Base-by-base conservation (phyloP, 768 basidiomycete genomes). In the Serendipita vermifera region DNA sequence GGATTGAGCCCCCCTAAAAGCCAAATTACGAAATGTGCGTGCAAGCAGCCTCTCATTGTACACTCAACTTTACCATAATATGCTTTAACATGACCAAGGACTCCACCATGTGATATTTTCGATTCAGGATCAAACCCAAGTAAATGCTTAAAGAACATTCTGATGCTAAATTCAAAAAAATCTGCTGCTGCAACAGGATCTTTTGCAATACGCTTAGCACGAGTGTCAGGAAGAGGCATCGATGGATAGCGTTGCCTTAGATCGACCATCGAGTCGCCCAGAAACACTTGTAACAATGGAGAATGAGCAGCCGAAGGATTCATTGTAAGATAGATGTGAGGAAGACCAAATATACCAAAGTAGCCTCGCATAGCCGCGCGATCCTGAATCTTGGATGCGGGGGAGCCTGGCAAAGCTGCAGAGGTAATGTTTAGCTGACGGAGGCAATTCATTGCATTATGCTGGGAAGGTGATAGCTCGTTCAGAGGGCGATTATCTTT, bases 141-240 rank as follows among this genome's bases (percentile, higher is more conserved):
- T 3, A 67, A 43, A 60, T 64, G 58, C 20, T 63, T 26, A 40
- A 71, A 68, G 20, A 68, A 58, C 13, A 55, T 57, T 0, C 27
- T 3, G 3, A 69, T 59, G 11, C 39, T 58, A 55, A 67, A 68
- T 3, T 67, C 60, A 60, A 64, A 71, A 51, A 70, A 70, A 5
- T 70, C 64, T 0, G 66, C 66, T n/a, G 66, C 70, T 1, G 68
- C 64, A n/a, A 70, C 68, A 39, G 70, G 69, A 58, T 71, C 69
- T 14, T 62, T 54, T 0, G 69, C 68, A 0, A 71, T 26, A 0
- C 63, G 31, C 0, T 64, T 14, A 1, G 68, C 67, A 3, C 65
- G 58, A 17, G 61, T 55, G 33, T 4, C 36, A 3, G 62, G 38
- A 13, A 53, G 3, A 1, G 56, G 55, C 0, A 71, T 11, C 0